Conservation (phyloP, 2,329 filamentous ascomycete species). For the Exophiala xenobiotica region DNA sequence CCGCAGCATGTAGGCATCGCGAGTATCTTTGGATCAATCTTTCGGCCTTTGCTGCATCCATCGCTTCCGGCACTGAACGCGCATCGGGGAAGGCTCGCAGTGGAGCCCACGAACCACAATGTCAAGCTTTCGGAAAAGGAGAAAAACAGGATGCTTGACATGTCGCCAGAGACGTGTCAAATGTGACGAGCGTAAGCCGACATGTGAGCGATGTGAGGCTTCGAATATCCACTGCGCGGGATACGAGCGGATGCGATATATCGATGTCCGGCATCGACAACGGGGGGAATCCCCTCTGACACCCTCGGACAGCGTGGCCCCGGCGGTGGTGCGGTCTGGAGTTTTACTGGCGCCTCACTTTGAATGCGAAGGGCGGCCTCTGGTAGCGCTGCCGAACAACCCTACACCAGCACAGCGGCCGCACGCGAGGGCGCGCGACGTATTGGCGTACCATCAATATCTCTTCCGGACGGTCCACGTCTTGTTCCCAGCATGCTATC, state of each 20-base stretch:
- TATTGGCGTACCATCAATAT: conserved; percentile 30
- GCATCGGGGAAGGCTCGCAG: too few relatives aligned
- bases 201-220: conserved; percentile 51
- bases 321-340: neutral
- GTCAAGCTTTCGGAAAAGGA: neutral
- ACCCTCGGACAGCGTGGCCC: neutral
- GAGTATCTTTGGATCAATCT: too few relatives aligned
- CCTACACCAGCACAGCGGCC: conserved; percentile 25
- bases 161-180: conserved; percentile 44
- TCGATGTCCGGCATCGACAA: conserved; percentile 10
- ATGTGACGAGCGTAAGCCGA: conserved; percentile 56
- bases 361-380: conserved; percentile 14
- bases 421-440: conserved; percentile 27
- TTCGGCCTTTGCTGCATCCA: too few relatives aligned
- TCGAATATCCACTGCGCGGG: conserved; percentile 29
- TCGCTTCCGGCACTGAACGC: too few relatives aligned
- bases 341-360: neutral
- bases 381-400: conserved; percentile 26
- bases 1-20: too few relatives aligned
- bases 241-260: conserved; percentile 27
- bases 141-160: conserved; percentile 16
- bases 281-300: conserved; percentile 1
- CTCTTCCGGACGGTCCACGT: conserved; percentile 25
- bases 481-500: conserved; percentile 21
- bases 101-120: too few relatives aligned